Base-by-base conservation (phyloP, 345 rosid genomes). In the Aurinia saxatilis region DNA sequence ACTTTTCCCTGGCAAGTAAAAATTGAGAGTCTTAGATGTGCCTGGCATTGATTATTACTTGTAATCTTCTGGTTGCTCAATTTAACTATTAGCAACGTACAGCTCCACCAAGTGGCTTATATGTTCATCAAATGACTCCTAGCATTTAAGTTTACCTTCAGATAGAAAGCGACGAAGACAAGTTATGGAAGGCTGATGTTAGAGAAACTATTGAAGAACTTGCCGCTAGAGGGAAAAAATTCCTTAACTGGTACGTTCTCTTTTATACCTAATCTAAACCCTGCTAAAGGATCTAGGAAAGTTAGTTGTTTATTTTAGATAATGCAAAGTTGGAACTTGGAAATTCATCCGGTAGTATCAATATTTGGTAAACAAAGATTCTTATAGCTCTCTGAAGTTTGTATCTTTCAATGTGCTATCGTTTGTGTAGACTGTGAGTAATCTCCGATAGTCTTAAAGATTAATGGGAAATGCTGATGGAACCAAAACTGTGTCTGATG, bases 1-100 rank as follows among this genome's bases (percentile, higher is more conserved):
- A 93, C 68, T 85, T 89, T 80, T 90, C 97, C 31, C 74, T 81
- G 91, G 97, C 78, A 93, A 87, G 95, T 73, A 57, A 72, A 53
- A 11, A 45, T 44, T 53, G 46, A 58, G 67, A 60, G 49, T 66
- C 56, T 74, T 47, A 64, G 67, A 71, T 71, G 70, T 60, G 71
- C 59, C 69, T 52, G 9, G 39, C 64, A 78, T 57, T 39, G 38
- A 78, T 55, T 69, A 54, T 63, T 29, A 53, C 57, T 65, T 69
- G 57, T 65, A 65, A 66, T 53, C 62, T 73, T 46, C 59, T 73
- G 56, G 62, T 71, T 49, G 59, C 60, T 66, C 71, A 44, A 42
- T 63, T 10, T 30, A n/a, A 40, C 14, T 60, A 15, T 14, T 42
- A 60, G 49, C 61, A 68, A 19, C 53, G 2, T 30, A 34, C 30